A percentile compares a stretch with the other conserved stretches of the same genome.
Conservation (phyloP, 1,139 yeast genomes). For the Pneumocystis wakefieldiae region DNA sequence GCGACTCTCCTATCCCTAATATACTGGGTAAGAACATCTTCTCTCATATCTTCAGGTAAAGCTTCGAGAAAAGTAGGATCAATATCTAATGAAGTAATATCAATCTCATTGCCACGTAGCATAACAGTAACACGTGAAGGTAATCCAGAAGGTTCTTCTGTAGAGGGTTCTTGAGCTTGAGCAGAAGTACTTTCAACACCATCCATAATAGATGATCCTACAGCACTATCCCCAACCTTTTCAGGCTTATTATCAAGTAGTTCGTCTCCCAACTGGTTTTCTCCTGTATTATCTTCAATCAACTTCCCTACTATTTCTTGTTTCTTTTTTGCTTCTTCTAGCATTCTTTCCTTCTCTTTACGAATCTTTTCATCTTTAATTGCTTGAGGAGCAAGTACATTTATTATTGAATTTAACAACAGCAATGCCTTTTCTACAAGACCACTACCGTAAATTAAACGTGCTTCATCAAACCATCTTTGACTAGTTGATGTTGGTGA, state of each 20-base stretch:
- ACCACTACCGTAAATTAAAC: slow-evolving; percentile 34
- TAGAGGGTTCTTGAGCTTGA: slow-evolving; percentile 4
- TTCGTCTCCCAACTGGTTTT: slow-evolving; percentile 12
- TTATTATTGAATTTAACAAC: slow-evolving; percentile 40
- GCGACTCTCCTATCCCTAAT: slow-evolving; percentile 48
- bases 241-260: slow-evolving; percentile 9
- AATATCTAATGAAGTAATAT: slow-evolving; percentile 77
- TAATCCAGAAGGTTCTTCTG: background rate
- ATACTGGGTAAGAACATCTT: slow-evolving; percentile 82
- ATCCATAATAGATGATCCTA: slow-evolving; percentile 13
- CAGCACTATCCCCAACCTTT: slow-evolving; percentile 11
- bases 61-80: slow-evolving; percentile 87
- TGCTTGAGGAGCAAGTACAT: slow-evolving; percentile 23
- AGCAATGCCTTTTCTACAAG: slow-evolving; percentile 31
- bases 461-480: slow-evolving; percentile 53
- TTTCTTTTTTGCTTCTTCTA: slow-evolving; percentile 17
- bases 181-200: slow-evolving; percentile 10
- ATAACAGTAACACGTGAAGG: slow-evolving; percentile 48
- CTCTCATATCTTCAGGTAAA: slow-evolving; percentile 82
- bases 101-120: slow-evolving; percentile 68
- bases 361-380: slow-evolving; percentile 25
- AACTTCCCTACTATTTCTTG: slow-evolving; percentile 21
- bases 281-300: slow-evolving; percentile 24
- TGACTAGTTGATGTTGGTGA: slow-evolving; percentile 43
- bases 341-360: slow-evolving; percentile 21